Conservation (phyloP, 306 rosid genomes). For the Trichosanthes cucumerina region DNA sequence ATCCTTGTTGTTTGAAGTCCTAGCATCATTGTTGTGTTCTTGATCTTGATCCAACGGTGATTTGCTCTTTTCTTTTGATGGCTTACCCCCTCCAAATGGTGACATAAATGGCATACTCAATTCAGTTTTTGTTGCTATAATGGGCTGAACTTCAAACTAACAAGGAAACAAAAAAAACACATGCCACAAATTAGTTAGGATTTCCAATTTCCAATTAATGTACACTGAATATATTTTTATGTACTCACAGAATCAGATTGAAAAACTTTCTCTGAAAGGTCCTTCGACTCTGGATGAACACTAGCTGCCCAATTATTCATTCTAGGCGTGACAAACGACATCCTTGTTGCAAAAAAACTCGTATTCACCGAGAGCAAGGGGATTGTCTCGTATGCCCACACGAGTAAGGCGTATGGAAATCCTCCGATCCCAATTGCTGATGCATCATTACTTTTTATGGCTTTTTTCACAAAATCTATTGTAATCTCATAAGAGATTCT, state of each 20-base stretch:
- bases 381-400: not conserved
- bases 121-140: not conserved
- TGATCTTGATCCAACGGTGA: not conserved
- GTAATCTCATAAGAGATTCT: slow-evolving; percentile 2
- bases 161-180: not conserved
- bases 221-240: not conserved
- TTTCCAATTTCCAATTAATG: not conserved
- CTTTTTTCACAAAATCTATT: not conserved
- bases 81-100: not conserved
- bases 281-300: not conserved
- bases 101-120: not conserved
- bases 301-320: not conserved
- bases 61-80: not conserved
- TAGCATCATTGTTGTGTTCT: not conserved
- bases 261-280: not conserved
- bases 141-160: slow-evolving; percentile 1
- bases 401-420: not conserved
- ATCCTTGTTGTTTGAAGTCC: not conserved
- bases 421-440: not conserved
- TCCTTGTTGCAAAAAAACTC: not conserved
- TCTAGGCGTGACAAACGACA: not conserved
- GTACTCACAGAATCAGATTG: not conserved
- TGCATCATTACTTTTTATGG: not conserved
- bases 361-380: not conserved
- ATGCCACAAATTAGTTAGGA: not conserved